Percentiles rank a stretch among this genome's conserved stretches.
Evolutionary conservation across 1,284 basidiomycete species (phyloP).

Genomic region (Fomitopsis pinicola): DNA sequence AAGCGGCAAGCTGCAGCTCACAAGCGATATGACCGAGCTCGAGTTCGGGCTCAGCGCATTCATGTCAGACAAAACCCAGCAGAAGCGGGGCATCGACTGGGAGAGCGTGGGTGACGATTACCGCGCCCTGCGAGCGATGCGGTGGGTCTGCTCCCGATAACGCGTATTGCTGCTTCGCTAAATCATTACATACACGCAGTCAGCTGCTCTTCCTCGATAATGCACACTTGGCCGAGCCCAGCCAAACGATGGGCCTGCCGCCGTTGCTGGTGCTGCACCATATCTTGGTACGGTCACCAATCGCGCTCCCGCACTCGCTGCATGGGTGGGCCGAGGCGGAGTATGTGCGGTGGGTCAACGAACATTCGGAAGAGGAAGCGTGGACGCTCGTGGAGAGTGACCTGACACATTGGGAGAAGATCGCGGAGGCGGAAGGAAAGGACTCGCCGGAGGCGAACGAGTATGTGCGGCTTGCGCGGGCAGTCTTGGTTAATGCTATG

Average conservation of each 20-base stretch:
- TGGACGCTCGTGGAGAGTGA: constrained; percentile 69
- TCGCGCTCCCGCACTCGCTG: constrained; percentile 80
- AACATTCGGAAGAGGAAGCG: constrained; percentile 70
- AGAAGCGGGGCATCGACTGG: constrained; percentile 60
- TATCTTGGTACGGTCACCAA: constrained; percentile 83
- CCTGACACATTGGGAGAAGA: constrained; percentile 69
- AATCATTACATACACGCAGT: constrained; percentile 33
- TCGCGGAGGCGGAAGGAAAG: constrained; percentile 47
- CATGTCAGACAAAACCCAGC: constrained; percentile 49
- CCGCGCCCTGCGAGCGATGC: constrained; percentile 72
- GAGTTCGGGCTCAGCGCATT: constrained; percentile 87
- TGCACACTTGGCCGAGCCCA: constrained; percentile 55
- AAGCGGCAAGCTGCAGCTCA: constrained; percentile 85
- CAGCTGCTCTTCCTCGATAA: constrained; percentile 87
- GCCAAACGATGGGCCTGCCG: constrained; percentile 69
- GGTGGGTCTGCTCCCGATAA: constrained; percentile 42
- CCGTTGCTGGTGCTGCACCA: constrained; percentile 87
- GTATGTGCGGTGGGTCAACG: constrained; percentile 85
- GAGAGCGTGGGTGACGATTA: constrained; percentile 80
- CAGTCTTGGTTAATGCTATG: constrained; percentile 43
- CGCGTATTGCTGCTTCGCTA: not conserved
- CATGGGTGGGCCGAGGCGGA: constrained; percentile 92
- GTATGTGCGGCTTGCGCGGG: constrained; percentile 62
- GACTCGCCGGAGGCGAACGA: constrained; percentile 42
- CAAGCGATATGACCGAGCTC: constrained; percentile 92